Evolutionary conservation across 2,329 filamentous ascomycete species (phyloP).

Genomic region (Fusarium pseudonygamai): DNA sequence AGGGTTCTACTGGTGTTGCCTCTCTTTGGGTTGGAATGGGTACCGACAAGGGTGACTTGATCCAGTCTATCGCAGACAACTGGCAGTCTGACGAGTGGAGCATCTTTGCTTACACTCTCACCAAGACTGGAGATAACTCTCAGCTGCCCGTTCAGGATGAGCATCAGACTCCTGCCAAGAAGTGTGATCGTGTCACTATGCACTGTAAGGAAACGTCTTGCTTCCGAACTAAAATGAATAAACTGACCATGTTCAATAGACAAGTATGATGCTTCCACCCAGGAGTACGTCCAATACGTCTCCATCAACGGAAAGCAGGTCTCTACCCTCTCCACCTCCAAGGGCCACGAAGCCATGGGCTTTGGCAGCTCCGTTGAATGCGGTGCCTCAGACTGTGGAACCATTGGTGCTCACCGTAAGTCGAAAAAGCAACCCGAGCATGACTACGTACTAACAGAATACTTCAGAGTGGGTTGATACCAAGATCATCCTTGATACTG

Average conservation of each 20-base stretch:
- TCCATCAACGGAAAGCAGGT: constrained; percentile 42
- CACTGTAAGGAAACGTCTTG: constrained; percentile 16
- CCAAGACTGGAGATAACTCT: constrained; percentile 44
- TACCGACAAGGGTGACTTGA: constrained; percentile 56
- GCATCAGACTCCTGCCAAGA: constrained; percentile 18
- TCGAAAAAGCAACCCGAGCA: fast-evolving
- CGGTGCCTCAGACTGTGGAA: constrained; percentile 80
- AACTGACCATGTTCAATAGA: neutral
- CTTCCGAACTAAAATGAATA: fast-evolving
- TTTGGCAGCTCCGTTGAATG: constrained; percentile 63
- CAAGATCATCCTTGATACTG: constrained; percentile 19
- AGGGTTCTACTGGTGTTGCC: constrained; percentile 48
- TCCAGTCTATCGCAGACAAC: constrained; percentile 58
- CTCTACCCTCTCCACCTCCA: constrained; percentile 56
- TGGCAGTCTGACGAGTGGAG: constrained; percentile 47
- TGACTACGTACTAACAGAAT: neutral
- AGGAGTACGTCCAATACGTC: constrained; percentile 34
- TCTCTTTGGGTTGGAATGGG: constrained; percentile 61
- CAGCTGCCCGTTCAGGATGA: constrained; percentile 30
- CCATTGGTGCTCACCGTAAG: constrained; percentile 36
- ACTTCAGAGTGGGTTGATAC: constrained; percentile 33
- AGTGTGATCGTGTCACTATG: constrained; percentile 33
- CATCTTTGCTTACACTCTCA: constrained; percentile 55
- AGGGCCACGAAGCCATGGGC: constrained; percentile 51
- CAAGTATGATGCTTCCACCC: constrained; percentile 22